phyloP scores from a whole-genome alignment of 371 early-diverging fungal genomes.

The Actinomucor elegans region DNA sequence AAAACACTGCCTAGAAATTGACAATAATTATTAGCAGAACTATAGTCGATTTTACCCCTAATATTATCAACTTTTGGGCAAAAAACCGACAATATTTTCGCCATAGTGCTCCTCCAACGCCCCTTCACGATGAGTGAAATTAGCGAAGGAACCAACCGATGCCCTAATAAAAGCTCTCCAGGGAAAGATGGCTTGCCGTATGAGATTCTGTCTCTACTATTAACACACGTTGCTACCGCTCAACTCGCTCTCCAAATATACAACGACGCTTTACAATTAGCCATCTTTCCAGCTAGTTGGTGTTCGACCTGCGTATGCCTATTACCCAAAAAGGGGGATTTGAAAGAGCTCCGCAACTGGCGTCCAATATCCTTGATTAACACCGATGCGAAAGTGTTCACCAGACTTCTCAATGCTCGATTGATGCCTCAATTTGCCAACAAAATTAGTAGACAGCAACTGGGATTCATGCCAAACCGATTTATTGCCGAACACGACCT shows the following conservation, averaged over 20 bases:
- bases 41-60: too few species aligned
- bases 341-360: constrained; percentile 14
- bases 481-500: constrained; percentile 14
- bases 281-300: constrained; percentile 25
- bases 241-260: constrained; percentile 4
- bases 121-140: too few species aligned
- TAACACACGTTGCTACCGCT: neutral
- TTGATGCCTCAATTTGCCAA: neutral
- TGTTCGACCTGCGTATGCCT: constrained; percentile 19
- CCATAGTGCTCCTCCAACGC: too few species aligned
- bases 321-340: constrained; percentile 25
- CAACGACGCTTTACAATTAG: constrained; percentile 13
- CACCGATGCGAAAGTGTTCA: constrained; percentile 16
- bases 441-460: neutral
- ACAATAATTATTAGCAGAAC: too few species aligned
- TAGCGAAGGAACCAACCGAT: too few species aligned
- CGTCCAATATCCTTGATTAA: constrained; percentile 19
- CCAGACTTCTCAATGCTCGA: constrained; percentile 13
- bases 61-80: too few species aligned
- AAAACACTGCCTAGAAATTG: too few species aligned
- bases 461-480: constrained; percentile 9
- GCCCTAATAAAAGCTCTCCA: too few species aligned
- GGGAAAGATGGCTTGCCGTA: constrained; percentile 29
- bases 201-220: constrained; percentile 6
- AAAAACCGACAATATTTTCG: too few species aligned